Evolutionary conservation across 2,329 filamentous ascomycete genomes (phyloP), one percentile per base, ranked within the genome.

Genomic region (Fusarium tricinctum): DNA sequence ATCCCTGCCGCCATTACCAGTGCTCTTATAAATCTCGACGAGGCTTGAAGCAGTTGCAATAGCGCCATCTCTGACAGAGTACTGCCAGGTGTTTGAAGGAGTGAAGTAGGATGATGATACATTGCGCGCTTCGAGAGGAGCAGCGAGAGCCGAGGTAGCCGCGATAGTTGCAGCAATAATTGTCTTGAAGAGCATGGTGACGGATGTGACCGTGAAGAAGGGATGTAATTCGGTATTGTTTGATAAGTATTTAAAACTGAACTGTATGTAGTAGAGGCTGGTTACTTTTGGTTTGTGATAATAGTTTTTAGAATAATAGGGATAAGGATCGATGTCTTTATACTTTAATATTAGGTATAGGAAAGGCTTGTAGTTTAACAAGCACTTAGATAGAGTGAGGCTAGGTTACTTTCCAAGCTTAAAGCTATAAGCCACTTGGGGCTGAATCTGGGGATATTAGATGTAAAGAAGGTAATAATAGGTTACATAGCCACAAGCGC

Each of bases 41-140:
- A 44, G 10, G 48, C 10, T 19, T 5, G 48, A 33, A 3, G 47
- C 33, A 2, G 52, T 28, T 12, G 28, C 28, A 15, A 57, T 57
- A n/a, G 38, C 30, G 8, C 54, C 38, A 23, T 57, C 42, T 22
- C 43, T 17, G 9, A 57, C 20, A 49, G 40, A 53, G 47, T 57
- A 57, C 7, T 49, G 32, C 28, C 40, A 49, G 15, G 40, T 57
- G 7, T 43, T 19, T 44, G 28, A 43, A 1, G 35, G 48, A 19
- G 38, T 20, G 13, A 57, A 57, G 47, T 43, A 44, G 15, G 22
- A 44, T 8, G 14, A 44, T 57, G 17, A 6, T 57, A 2, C n/a
- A n/a, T n/a, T n/a, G 4, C 22, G 22, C 22, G 22, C 15, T 30
- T 57, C n/a, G 2, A 57, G 22, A 22, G 54, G 54, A 54, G 54